These are phyloP conservation scores for Setaria italica DNA, from an alignment of 202 grass and related monocot genomes.

Conservation along the genomic window DNA sequence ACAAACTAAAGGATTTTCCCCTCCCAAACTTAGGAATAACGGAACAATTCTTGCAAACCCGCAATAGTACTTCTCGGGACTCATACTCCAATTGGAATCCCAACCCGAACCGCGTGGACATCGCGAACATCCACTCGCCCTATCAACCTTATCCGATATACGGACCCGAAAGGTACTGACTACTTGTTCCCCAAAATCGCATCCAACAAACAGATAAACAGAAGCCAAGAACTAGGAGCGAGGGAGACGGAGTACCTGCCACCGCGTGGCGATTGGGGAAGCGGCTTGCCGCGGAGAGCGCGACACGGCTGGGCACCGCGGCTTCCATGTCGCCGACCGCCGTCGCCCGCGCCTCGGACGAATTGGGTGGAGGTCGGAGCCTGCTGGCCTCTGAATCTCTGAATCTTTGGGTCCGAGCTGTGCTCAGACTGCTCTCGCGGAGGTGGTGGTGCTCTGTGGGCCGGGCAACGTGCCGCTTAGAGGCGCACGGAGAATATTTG, in stretches of 20 bases:
- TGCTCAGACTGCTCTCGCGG: neutral
- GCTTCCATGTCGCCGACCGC: slow-evolving; percentile 46
- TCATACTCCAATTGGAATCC: neutral
- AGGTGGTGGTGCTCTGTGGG: slow-evolving; percentile 33
- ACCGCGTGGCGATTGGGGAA: slow-evolving; percentile 5
- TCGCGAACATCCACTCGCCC: neutral
- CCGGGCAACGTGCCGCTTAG: slow-evolving; percentile 21
- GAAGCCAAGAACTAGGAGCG: neutral
- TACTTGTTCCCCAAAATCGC: neutral
- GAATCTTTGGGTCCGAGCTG: neutral
- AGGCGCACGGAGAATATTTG: slow-evolving; percentile 33
- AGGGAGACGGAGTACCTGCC: slow-evolving; percentile 24
- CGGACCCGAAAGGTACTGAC: neutral
- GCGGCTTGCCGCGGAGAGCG: slow-evolving; percentile 39
- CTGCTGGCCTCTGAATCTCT: slow-evolving; percentile 32
- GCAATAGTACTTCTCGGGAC: neutral
- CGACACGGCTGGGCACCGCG: slow-evolving; percentile 47
- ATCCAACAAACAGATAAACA: slow-evolving; percentile 9
- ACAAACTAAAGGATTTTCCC: neutral
- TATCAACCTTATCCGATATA: slow-evolving; percentile 29
- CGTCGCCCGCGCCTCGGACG: neutral
- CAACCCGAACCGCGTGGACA: neutral
- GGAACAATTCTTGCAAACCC: neutral
- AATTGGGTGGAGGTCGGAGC: neutral
- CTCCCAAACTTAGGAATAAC: neutral